phyloP scores from a whole-genome alignment of 2,329 filamentous ascomycete species.

The Escovopsis sp. region DNA sequence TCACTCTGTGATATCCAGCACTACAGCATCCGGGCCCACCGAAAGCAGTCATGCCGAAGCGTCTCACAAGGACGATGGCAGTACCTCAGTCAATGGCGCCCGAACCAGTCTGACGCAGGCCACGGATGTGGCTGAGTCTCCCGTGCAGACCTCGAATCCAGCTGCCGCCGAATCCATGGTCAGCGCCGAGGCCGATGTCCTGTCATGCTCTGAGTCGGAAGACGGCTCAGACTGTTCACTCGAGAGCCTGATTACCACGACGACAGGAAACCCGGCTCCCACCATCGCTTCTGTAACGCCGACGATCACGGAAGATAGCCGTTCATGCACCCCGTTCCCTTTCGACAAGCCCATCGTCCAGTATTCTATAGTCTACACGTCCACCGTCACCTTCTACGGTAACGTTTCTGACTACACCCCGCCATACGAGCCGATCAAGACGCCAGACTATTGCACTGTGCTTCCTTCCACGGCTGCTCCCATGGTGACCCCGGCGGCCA shows the following conservation, averaged over 20 bases:
- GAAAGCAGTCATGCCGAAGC: not conserved
- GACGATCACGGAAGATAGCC: constrained; percentile 8
- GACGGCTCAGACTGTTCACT: not conserved
- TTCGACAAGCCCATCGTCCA: constrained; percentile 19
- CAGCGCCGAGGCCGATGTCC: not conserved
- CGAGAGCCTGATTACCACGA: not conserved
- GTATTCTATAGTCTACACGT: constrained; percentile 32
- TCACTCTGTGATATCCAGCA: no score
- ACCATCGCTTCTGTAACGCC: constrained; percentile 3
- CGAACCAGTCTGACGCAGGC: not conserved
- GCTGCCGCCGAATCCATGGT: no score
- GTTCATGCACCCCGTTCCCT: constrained; percentile 18
- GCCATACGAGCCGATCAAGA: constrained; percentile 26
- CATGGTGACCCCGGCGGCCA: not conserved
- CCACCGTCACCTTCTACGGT: constrained; percentile 34
- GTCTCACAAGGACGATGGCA: not conserved
- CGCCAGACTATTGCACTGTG: constrained; percentile 23
- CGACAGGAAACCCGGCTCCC: not conserved
- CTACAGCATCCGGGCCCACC: no score
- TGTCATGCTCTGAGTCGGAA: not conserved
- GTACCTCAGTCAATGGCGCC: not conserved
- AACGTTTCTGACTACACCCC: constrained; percentile 31
- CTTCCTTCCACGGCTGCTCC: constrained; percentile 3
- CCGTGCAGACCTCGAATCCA: not conserved
- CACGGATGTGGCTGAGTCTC: not conserved